Evolutionary conservation across 306 rosid genomes (phyloP).

Genomic region (Bauhinia variegata): DNA sequence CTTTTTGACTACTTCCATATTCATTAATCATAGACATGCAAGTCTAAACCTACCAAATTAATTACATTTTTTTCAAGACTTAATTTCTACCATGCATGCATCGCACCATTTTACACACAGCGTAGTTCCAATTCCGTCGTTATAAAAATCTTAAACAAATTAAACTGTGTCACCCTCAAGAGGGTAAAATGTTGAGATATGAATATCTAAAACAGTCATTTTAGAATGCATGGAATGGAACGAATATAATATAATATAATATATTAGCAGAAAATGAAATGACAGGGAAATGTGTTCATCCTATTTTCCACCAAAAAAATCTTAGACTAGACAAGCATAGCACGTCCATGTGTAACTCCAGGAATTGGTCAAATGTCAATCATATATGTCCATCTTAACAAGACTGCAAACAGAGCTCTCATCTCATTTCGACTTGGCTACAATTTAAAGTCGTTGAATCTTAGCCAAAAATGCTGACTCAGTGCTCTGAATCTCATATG

Average conservation of each 20-base stretch:
- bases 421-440: conserved; percentile 25
- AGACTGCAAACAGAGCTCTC: conserved; percentile 14
- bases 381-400: conserved; percentile 30
- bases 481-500: background rate
- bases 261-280: conserved; percentile 8
- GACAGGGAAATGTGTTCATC: background rate
- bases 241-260: too few species aligned
- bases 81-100: too few species aligned
- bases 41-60: too few species aligned
- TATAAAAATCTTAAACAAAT: conserved; percentile 5
- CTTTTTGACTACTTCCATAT: too few species aligned
- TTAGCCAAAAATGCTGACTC: conserved; percentile 45
- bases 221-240: too few species aligned
- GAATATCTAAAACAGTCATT: background rate
- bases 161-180: conserved; percentile 24
- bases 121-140: conserved; percentile 37
- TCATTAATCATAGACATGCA: too few species aligned
- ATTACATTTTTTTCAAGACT: too few species aligned
- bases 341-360: conserved; percentile 16
- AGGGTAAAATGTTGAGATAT: conserved; percentile 13
- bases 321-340: too few species aligned
- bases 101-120: too few species aligned
- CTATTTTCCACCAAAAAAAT: background rate
- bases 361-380: conserved; percentile 29
- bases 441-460: conserved; percentile 20